A percentile compares a stretch with the other conserved stretches of the same genome.
These are phyloP conservation scores for Pyrenochaeta sp. DNA, from an alignment of 2,329 filamentous ascomycete species.

Conservation along the genomic window DNA sequence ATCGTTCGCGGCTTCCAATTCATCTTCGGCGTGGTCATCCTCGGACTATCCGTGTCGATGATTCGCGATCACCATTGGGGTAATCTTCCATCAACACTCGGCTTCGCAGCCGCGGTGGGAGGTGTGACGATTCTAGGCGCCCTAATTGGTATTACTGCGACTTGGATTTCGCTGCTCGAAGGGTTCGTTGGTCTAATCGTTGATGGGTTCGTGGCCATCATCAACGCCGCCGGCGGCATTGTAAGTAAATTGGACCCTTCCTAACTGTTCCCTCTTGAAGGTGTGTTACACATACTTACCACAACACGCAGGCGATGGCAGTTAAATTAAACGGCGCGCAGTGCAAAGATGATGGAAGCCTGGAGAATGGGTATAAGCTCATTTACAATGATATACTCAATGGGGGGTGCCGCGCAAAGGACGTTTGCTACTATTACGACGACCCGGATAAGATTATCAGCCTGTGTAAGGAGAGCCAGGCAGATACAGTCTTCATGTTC, in stretches of 20 bases:
- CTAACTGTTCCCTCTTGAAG: too few species aligned
- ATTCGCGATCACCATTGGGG: conserved; percentile 25
- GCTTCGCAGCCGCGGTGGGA: conserved; percentile 28
- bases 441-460: not conserved
- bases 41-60: conserved; percentile 29
- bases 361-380: not conserved
- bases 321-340: conserved; percentile 2
- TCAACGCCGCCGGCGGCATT: conserved; percentile 30
- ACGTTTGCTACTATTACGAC: not conserved
- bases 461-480: conserved; percentile 27
- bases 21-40: conserved; percentile 31
- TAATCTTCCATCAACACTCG: conserved; percentile 13
- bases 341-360: not conserved
- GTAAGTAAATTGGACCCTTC: conserved; percentile 18
- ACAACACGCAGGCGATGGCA: not conserved
- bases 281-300: not conserved
- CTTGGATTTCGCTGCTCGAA: conserved; percentile 22
- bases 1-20: conserved; percentile 28
- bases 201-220: conserved; percentile 19
- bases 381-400: conserved; percentile 23
- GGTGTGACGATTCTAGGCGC: conserved; percentile 25
- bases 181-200: conserved; percentile 19
- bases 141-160: conserved; percentile 24
- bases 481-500: conserved; percentile 40
- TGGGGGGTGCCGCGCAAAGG: conserved; percentile 14